Base-by-base conservation (phyloP, 805 yeast species). In the Saccharomyces kudriavzevii region DNA sequence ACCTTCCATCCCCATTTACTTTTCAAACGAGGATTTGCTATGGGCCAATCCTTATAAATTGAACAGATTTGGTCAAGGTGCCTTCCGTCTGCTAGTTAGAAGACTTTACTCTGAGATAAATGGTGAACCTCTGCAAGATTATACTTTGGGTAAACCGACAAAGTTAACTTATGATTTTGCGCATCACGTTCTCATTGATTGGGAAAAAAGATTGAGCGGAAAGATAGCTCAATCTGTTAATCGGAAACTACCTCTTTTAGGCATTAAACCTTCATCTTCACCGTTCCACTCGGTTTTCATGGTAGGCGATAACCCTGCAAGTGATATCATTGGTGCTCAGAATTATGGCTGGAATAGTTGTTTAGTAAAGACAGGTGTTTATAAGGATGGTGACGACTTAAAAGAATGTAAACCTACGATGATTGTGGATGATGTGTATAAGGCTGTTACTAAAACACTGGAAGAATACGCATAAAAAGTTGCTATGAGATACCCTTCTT, bases 261-360 rank as follows among this genome's bases (percentile, higher is more conserved):
- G 80, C 28, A 60, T 59, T n/a, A 58, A 76, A 2, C 78, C 78
- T 5, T 52, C 51, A 4, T 20, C 56, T 2, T 61, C 77, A 0
- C 82, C 80, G n/a, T 75, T 86, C 60, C 72, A 74, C 40, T 70
- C 77, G n/a, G 85, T 94, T 1, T 91, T 77, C 71, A 94, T 94
- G 99, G 89, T 94, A 35, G 99, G 99, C 28, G 99, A 94, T 70
- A 94, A 94, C 68, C 98, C 97, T 3, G 94, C 85, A 28, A 81
- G 90, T 50, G 99, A 94, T 67, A 94, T 94, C 52, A 77, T 78
- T 53, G 99, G 99, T 0, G 99, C 96, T 5, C 84, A 86, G 61
- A 73, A 74, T 49, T 83, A 84, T 65, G 96, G 97, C 3, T 94
- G 98, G 98, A 82, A 85, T 49, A 83, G 94, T 11, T 79, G 89